Evolutionary conservation across 176 grass and related monocot species (phyloP).

Genomic region (Triticum monococcum): DNA sequence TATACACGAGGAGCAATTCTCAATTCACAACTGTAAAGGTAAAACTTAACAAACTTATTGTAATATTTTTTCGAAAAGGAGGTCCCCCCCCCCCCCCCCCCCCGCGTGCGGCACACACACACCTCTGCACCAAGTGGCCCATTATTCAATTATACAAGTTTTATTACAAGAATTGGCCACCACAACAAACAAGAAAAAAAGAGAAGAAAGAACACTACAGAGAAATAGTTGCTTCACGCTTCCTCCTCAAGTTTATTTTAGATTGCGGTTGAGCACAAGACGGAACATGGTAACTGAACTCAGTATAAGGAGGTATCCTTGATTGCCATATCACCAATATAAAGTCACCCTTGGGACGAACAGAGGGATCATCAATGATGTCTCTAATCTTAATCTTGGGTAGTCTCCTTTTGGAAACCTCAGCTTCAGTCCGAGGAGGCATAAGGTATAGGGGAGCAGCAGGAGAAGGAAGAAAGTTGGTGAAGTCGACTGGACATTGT

Average conservation of each 20-base stretch:
- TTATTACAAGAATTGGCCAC: too few relatives aligned
- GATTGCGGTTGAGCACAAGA: not conserved
- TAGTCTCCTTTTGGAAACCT: not conserved
- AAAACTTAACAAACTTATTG: too few relatives aligned
- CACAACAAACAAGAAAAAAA: too few relatives aligned
- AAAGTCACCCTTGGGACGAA: not conserved
- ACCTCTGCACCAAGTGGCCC: too few relatives aligned
- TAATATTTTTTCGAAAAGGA: too few relatives aligned
- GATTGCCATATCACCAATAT: not conserved
- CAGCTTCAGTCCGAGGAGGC: not conserved
- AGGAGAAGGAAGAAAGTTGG: not conserved
- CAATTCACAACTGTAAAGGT: too few relatives aligned
- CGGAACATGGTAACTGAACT: not conserved
- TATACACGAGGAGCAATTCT: too few relatives aligned
- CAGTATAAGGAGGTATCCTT: not conserved
- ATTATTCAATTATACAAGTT: too few relatives aligned
- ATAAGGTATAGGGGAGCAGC: not conserved
- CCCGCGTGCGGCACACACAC: too few relatives aligned
- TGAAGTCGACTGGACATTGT: not conserved
- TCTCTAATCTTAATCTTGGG: not conserved
- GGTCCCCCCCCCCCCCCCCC: too few relatives aligned
- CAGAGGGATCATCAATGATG: not conserved
- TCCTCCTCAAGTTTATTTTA: not conserved
- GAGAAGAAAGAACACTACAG: not conserved
- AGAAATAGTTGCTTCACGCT: not conserved